Evolutionary conservation across 2,329 filamentous ascomycete species (phyloP), one percentile per base, ranked within the genome.

Genomic region (Microascus cirrosus): DNA sequence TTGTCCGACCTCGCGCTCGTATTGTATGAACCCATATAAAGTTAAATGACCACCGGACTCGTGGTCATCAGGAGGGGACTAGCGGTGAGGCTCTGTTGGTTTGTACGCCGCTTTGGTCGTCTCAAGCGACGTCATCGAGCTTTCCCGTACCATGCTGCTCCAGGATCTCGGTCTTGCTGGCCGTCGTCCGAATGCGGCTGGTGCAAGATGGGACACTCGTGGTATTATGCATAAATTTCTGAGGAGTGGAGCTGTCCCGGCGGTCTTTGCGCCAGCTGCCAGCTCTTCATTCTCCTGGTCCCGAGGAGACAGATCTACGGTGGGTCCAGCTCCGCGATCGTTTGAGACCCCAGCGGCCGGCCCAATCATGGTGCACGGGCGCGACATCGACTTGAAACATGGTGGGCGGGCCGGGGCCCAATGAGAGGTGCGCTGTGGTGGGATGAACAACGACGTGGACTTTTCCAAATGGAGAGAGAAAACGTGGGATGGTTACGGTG

Each of bases 361-460:
- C 25, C 56, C 56, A 58, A 58, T 58, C 56, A 58, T 18, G 36
- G n/a, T 24, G 34, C 13, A 28, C 22, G 39, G 50, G 18, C 25
- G 22, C 32, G 56, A 54, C 25, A n/a, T 18, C 7, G 56, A 58
- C 56, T 53, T 58, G 56, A 58, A 58, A 58, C 56, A 54, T 52
- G 56, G 56, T 58, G 56, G 34, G 56, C 34, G 36, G 8, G 50
- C 50, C 56, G 45, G 28, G 50, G 20, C 20, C 51, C 56, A 58
- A 58, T 58, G 50, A 52, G 45, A 22, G 45, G 45, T 10, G 20
- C 45, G 2, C 45, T 22, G 39, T n/a, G 13, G 15, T 7, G 39
- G 39, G 11, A 50, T 50, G 36, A 13, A 42, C 36, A 13, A 42
- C 36, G 8, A 32, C 28, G 28, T 32, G 4, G 28, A 32, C 15